Conservation (phyloP, 2,329 filamentous ascomycete genomes). For the Bipolaris zeicola region DNA sequence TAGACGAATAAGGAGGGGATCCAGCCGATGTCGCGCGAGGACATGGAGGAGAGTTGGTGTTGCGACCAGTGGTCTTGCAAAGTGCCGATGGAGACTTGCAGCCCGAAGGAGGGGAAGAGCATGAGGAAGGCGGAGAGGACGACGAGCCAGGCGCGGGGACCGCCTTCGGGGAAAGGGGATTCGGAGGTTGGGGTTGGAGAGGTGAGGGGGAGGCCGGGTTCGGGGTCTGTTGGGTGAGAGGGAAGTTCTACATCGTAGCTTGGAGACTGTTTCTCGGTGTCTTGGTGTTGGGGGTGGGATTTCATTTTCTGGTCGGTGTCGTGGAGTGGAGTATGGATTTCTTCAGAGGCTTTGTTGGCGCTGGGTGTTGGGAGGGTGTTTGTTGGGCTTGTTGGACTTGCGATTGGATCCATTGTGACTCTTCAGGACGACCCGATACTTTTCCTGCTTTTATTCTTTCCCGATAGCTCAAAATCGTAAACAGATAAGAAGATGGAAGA, state of each 20-base stretch:
- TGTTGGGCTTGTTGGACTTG: conserved; percentile 34
- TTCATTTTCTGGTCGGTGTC: conserved; percentile 28
- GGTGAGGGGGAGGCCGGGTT: neutral
- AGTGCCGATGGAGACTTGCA: conserved; percentile 63
- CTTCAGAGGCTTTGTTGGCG: conserved; percentile 20
- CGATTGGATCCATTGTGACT: conserved; percentile 34
- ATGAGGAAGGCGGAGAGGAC: conserved; percentile 46
- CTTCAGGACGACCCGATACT: no score
- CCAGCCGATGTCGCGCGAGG: conserved; percentile 74
- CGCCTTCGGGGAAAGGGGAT: conserved; percentile 48
- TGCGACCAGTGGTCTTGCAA: conserved; percentile 79
- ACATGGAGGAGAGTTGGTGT: conserved; percentile 72
- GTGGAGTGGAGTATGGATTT: conserved; percentile 25
- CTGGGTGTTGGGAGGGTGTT: conserved; percentile 24
- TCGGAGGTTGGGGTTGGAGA: conserved; percentile 20
- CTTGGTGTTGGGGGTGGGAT: conserved; percentile 3
- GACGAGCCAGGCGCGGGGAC: conserved; percentile 49
- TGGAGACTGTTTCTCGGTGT: no score
- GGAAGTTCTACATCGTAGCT: conserved; percentile 8
- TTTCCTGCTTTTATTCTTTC: no score
- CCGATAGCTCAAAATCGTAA: no score
- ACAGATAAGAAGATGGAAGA: neutral
- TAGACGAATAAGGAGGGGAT: conserved; percentile 88
- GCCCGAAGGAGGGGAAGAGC: conserved; percentile 44
- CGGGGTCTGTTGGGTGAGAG: conserved; percentile 10